Percentiles rank a stretch among this genome's conserved stretches.
Conservation (phyloP, 495 filamentous ascomycete species). For the Trichoderma virens region DNA sequence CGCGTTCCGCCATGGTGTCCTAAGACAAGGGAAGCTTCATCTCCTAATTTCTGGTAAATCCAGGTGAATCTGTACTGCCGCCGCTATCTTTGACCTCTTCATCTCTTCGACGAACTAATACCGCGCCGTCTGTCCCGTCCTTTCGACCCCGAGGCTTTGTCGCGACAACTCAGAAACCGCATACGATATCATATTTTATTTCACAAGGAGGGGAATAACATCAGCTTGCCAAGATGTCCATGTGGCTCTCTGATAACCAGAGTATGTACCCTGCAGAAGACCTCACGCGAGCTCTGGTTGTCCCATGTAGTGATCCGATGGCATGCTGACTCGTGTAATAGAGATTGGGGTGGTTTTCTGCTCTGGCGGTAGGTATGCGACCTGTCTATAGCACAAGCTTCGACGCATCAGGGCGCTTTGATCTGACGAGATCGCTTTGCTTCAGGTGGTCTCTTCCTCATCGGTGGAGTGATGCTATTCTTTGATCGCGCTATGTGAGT, state of each 20-base stretch:
- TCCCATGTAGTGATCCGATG: neutral
- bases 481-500: constrained; percentile 89
- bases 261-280: constrained; percentile 51
- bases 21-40: neutral
- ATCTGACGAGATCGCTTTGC: constrained; percentile 14
- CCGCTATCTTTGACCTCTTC: too few relatives aligned
- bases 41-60: neutral
- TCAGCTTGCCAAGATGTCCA: constrained; percentile 43
- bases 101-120: neutral
- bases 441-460: constrained; percentile 81
- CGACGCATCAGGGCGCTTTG: constrained; percentile 9
- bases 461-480: constrained; percentile 90
- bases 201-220: neutral
- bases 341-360: constrained; percentile 96
- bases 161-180: neutral
- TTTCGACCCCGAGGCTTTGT: neutral
- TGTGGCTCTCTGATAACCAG: constrained; percentile 95
- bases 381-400: constrained; percentile 7
- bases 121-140: neutral
- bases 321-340: constrained; percentile 33
- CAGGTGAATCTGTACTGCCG: too few relatives aligned
- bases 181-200: neutral
- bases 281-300: neutral
- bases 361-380: constrained; percentile 71
- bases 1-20: constrained; percentile 9